A percentile compares a stretch with the other conserved stretches of the same genome.
These are phyloP conservation scores for Globisporangium paddicum DNA, from an alignment of 352 stramenopile genomes.

Conservation along the genomic window DNA sequence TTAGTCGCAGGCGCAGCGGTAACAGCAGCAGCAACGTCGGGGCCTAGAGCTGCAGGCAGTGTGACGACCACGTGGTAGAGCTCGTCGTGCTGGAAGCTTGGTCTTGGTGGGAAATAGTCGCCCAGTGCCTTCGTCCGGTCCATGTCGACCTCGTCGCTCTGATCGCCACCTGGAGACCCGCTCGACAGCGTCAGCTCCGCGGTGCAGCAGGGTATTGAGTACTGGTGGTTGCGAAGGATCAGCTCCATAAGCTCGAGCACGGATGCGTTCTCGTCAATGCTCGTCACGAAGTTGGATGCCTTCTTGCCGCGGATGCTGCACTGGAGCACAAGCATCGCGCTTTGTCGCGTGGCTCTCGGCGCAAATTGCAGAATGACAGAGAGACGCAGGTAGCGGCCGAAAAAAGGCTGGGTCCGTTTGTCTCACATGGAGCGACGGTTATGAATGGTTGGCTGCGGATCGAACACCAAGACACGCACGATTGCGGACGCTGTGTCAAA, in stretches of 20 bases:
- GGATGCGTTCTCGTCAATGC: neutral
- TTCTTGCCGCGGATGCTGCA: neutral
- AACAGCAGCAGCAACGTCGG: neutral
- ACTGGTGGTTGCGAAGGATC: neutral
- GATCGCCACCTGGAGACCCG: neutral
- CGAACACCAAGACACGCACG: neutral
- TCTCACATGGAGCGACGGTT: neutral
- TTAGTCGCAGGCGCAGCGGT: neutral
- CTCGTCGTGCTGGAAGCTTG: conserved; percentile 2
- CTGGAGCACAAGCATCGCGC: conserved; percentile 1
- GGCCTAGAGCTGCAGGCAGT: neutral
- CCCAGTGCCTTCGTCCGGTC: neutral
- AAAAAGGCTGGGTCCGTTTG: neutral
- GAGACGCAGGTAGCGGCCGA: neutral
- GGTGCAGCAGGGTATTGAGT: neutral
- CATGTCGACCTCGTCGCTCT: neutral
- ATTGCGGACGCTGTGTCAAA: neutral
- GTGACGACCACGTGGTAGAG: neutral
- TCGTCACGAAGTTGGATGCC: neutral
- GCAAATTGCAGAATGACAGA: neutral
- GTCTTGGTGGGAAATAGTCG: neutral
- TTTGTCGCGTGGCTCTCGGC: neutral
- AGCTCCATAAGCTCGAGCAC: neutral
- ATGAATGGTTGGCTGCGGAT: neutral
- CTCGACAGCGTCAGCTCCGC: neutral